Evolutionary conservation across 2,329 filamentous ascomycete genomes (phyloP).

Genomic region (Bimuria novae-zelandiae): DNA sequence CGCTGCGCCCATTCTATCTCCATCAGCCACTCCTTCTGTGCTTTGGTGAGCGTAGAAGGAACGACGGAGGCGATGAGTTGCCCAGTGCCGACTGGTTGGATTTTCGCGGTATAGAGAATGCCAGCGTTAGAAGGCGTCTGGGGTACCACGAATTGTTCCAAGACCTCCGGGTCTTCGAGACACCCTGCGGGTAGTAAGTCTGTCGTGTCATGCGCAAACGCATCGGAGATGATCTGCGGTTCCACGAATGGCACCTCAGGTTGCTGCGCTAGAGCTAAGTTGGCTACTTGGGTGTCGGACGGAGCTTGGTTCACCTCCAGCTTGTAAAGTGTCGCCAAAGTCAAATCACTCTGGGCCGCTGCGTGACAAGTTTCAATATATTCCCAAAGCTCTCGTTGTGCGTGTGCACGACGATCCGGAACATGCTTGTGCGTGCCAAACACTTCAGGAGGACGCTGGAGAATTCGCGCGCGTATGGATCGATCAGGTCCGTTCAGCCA

Average conservation of each 20-base stretch:
- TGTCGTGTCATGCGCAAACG: conserved; percentile 24
- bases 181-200: conserved; percentile 23
- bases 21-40: conserved; percentile 71
- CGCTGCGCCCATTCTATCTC: conserved; percentile 72
- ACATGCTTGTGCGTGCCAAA: conserved; percentile 51
- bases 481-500: conserved; percentile 68
- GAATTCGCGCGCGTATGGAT: conserved; percentile 54
- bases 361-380: conserved; percentile 31
- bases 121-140: conserved; percentile 24
- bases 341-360: conserved; percentile 27
- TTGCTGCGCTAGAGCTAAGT: conserved; percentile 20
- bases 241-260: conserved; percentile 38
- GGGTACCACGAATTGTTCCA: conserved; percentile 25
- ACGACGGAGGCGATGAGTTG: conserved; percentile 48
- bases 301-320: conserved; percentile 24
- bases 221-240: conserved; percentile 32
- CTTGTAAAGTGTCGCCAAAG: conserved; percentile 35
- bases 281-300: conserved; percentile 19
- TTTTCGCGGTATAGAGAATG: conserved; percentile 42
- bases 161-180: conserved; percentile 27
- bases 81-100: conserved; percentile 27
- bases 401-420: conserved; percentile 45
- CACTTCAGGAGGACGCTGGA: conserved; percentile 50
- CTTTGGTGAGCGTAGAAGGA: conserved; percentile 60
- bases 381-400: conserved; percentile 45